Conservation (phyloP, 2,329 filamentous ascomycete genomes). For the Epichloe sibirici region DNA sequence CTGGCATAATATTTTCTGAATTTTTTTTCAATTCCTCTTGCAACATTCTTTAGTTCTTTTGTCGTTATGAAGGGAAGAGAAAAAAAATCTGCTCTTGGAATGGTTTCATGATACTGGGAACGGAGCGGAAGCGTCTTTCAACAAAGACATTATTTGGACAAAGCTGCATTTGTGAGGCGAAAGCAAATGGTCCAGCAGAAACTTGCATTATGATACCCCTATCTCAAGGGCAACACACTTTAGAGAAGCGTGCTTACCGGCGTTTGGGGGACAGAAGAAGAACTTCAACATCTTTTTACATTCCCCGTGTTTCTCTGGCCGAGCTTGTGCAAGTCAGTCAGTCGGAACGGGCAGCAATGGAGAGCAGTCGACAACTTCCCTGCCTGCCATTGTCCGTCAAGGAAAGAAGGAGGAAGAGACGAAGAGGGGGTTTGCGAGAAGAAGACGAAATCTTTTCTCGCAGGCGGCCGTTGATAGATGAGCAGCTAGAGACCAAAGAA, state of each 20-base stretch:
- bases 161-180: slow-evolving; percentile 27
- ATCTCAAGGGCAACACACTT: slow-evolving; percentile 22
- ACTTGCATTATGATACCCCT: slow-evolving; percentile 28
- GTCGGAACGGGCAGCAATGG: slow-evolving; percentile 6
- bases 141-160: slow-evolving; percentile 28
- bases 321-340: slow-evolving; percentile 24
- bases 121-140: slow-evolving; percentile 32
- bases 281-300: slow-evolving; percentile 36
- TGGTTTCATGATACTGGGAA: slow-evolving; percentile 24
- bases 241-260: slow-evolving; percentile 21
- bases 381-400: neutral
- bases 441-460: neutral
- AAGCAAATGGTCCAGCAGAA: slow-evolving; percentile 17
- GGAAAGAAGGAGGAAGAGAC: neutral
- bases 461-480: slow-evolving; percentile 3
- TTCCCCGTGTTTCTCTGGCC: slow-evolving; percentile 28
- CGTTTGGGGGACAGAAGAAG: slow-evolving; percentile 32
- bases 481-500: slow-evolving; percentile 7
- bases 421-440: neutral
- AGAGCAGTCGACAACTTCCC: neutral
- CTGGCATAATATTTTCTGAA: slow-evolving; percentile 17
- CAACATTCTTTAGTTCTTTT: slow-evolving; percentile 10
- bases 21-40: slow-evolving; percentile 4
- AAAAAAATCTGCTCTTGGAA: slow-evolving; percentile 4
- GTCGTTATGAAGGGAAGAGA: slow-evolving; percentile 7